Conservation (phyloP, 768 basidiomycete species). For the Suillus occidentalis region DNA sequence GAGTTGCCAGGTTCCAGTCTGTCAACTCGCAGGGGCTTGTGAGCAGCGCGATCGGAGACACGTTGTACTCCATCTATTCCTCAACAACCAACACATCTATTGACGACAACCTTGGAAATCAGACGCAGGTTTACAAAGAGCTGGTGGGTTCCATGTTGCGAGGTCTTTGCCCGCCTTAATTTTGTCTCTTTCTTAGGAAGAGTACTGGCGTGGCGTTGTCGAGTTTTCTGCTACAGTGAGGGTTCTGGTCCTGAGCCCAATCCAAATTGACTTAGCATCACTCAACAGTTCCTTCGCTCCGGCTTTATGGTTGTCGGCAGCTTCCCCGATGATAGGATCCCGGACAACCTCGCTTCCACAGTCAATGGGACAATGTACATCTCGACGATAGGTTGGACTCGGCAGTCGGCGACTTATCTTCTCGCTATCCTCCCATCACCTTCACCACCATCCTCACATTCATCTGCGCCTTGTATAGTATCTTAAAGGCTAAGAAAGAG, state of each 20-base stretch:
- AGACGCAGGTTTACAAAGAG: constrained; percentile 4
- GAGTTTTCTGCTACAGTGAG: constrained; percentile 20
- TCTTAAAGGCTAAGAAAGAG: background rate
- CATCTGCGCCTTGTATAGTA: background rate
- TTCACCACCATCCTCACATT: constrained; percentile 1
- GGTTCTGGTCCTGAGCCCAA: background rate
- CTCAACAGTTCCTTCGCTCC: constrained; percentile 6
- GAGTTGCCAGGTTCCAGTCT: constrained; percentile 9
- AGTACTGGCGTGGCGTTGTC: constrained; percentile 17
- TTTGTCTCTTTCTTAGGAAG: constrained; percentile 6
- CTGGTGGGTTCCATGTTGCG: background rate
- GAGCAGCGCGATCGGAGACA: constrained; percentile 19
- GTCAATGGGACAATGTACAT: constrained; percentile 8
- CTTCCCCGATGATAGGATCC: constrained; percentile 1
- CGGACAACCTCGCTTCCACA: background rate
- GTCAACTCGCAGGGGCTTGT: constrained; percentile 14
- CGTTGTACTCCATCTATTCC: constrained; percentile 15
- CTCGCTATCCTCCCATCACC: constrained; percentile 7
- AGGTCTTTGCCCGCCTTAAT: background rate
- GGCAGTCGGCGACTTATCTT: background rate
- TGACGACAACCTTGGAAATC: background rate
- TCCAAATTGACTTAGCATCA: background rate
- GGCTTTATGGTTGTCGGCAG: constrained; percentile 5
- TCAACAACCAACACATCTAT: background rate
- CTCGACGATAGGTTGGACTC: constrained; percentile 6